A percentile compares a stretch with the other conserved stretches of the same genome.
Conservation (phyloP, 2,329 filamentous ascomycete genomes). For the Epichloe baconii region DNA sequence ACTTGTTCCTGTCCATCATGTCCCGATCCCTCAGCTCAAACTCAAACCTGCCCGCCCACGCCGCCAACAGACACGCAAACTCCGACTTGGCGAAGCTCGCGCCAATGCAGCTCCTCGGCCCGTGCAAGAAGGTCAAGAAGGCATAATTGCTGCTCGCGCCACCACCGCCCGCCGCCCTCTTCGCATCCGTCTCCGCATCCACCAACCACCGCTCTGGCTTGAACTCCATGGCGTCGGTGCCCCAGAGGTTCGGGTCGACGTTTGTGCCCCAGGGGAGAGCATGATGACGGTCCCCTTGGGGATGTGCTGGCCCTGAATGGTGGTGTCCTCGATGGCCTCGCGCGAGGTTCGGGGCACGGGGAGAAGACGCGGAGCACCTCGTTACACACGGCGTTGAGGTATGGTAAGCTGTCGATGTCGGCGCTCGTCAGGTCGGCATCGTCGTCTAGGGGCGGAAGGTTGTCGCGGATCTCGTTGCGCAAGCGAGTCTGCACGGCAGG, state of each 20-base stretch:
- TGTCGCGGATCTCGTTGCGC: slow-evolving; percentile 51
- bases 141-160: slow-evolving; percentile 66
- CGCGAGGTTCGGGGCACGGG: slow-evolving; percentile 63
- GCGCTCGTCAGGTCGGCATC: slow-evolving; percentile 23
- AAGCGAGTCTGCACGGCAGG: slow-evolving; percentile 53
- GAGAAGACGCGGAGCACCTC: slow-evolving; percentile 64
- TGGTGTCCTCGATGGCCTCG: slow-evolving; percentile 49
- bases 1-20: slow-evolving; percentile 50
- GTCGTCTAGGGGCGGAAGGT: slow-evolving; percentile 37
- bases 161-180: slow-evolving; percentile 41
- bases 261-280: slow-evolving; percentile 58
- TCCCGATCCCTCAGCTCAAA: slow-evolving; percentile 43
- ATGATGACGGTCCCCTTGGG: slow-evolving; percentile 59
- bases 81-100: slow-evolving; percentile 69
- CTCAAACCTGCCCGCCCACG: slow-evolving; percentile 63
- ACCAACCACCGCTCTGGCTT: slow-evolving; percentile 66
- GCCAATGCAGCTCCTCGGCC: slow-evolving; percentile 76
- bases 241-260: slow-evolving; percentile 58
- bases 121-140: slow-evolving; percentile 73
- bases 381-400: slow-evolving; percentile 65
- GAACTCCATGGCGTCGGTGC: slow-evolving; percentile 59
- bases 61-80: slow-evolving; percentile 70
- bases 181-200: slow-evolving; percentile 7
- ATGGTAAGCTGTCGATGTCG: slow-evolving; percentile 61
- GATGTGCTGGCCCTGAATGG: slow-evolving; percentile 49